Conservation (phyloP, 176 grass and related monocot species). For the Carex littledalei region DNA sequence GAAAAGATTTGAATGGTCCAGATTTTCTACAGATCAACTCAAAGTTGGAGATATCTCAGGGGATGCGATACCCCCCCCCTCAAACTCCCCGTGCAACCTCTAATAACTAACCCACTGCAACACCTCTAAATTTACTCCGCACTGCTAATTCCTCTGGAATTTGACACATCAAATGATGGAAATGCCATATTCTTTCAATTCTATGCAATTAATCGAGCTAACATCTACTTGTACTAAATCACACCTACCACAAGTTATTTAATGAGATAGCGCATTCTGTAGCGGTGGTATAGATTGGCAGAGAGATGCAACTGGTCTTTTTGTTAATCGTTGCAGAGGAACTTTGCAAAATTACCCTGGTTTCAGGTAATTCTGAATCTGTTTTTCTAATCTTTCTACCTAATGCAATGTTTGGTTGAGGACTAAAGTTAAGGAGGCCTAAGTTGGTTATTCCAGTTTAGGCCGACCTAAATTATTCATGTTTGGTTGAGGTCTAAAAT, state of each 20-base stretch:
- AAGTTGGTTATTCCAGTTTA: too few relatives aligned
- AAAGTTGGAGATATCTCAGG: too few relatives aligned
- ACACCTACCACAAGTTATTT: background rate
- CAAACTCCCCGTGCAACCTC: background rate
- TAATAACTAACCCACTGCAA: background rate
- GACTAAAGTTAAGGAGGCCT: too few relatives aligned
- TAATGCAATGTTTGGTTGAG: background rate
- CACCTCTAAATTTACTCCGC: background rate
- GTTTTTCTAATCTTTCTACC: background rate
- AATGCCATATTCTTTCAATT: background rate
- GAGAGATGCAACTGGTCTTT: background rate
- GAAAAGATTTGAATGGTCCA: too few relatives aligned
- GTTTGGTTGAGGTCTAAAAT: too few relatives aligned
- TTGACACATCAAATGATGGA: background rate
- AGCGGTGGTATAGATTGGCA: background rate
- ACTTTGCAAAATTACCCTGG: background rate
- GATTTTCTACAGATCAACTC: too few relatives aligned
- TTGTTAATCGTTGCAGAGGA: background rate
- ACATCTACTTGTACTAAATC: background rate
- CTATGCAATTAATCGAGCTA: background rate
- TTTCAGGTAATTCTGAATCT: background rate
- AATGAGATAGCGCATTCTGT: background rate
- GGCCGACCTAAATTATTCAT: too few relatives aligned
- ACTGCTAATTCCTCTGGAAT: background rate
- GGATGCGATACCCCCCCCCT: too few relatives aligned